phyloP scores from a whole-genome alignment of 208 protist genomes.

The Tritrichomonas foetus region DNA sequence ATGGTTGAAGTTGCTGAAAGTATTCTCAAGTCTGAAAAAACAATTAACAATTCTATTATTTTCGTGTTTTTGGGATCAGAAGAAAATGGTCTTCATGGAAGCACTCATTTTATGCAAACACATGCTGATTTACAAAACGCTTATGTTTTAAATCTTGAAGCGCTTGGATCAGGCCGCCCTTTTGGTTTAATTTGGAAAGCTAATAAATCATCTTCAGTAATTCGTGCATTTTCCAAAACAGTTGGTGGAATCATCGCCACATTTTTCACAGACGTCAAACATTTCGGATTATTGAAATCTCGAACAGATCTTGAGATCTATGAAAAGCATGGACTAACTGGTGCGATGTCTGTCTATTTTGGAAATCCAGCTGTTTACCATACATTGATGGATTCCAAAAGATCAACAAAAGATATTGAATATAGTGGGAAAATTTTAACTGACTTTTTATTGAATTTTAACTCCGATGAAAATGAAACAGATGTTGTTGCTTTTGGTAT shows the following conservation, averaged over 20 bases:
- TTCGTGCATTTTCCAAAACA: background rate
- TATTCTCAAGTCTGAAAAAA: background rate
- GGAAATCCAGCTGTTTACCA: background rate
- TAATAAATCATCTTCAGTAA: background rate
- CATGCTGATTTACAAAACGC: background rate
- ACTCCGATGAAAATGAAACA: background rate
- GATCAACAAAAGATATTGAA: background rate
- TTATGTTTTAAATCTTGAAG: conserved; percentile 1
- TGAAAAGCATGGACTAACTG: background rate
- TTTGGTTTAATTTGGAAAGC: background rate
- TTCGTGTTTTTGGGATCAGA: background rate
- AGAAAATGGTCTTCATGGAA: background rate
- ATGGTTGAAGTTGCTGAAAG: background rate
- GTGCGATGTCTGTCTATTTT: background rate
- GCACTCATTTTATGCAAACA: background rate
- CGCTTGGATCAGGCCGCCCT: background rate
- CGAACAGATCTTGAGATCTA: background rate
- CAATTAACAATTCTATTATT: background rate
- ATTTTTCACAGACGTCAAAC: background rate
- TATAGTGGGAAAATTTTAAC: background rate
- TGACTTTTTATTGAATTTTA: background rate
- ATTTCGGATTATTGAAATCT: background rate
- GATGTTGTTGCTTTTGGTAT: background rate
- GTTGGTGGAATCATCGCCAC: background rate
- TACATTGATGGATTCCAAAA: background rate